Percentiles rank a stretch among this genome's conserved stretches.
Conservation (phyloP, 2,329 filamentous ascomycete species). For the Aspergillus tamarii region DNA sequence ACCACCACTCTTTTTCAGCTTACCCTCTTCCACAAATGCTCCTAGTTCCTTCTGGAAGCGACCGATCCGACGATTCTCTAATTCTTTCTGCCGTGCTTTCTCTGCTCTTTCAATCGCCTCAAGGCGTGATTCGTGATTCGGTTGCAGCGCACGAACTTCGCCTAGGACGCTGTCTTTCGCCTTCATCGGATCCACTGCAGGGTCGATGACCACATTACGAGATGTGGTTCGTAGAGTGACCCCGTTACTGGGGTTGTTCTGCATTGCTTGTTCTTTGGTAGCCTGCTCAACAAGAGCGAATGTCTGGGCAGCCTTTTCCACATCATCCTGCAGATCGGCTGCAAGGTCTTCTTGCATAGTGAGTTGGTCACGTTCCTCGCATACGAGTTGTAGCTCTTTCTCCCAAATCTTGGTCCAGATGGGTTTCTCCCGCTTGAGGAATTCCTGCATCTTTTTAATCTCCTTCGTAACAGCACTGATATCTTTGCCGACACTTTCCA, state of each 20-base stretch:
- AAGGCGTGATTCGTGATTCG: slow-evolving; percentile 89
- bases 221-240: slow-evolving; percentile 54
- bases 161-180: slow-evolving; percentile 91
- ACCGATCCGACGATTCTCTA: slow-evolving; percentile 72
- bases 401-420: slow-evolving; percentile 99
- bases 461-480: slow-evolving; percentile 80
- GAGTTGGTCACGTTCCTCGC: slow-evolving; percentile 90
- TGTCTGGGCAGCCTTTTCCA: slow-evolving; percentile 91
- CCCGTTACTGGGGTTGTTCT: slow-evolving; percentile 53
- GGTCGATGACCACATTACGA: slow-evolving; percentile 53
- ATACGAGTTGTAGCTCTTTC: slow-evolving; percentile 93
- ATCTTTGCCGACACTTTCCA: slow-evolving; percentile 87
- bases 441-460: slow-evolving; percentile 92
- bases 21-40: slow-evolving; percentile 84
- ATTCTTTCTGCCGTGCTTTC: slow-evolving; percentile 84
- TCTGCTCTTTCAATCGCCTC: slow-evolving; percentile 98
- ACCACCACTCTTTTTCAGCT: slow-evolving; percentile 92
- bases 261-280: slow-evolving; percentile 91
- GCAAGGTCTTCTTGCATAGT: slow-evolving; percentile 96
- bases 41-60: slow-evolving; percentile 85
- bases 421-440: slow-evolving; percentile 87
- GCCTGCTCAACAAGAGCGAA: slow-evolving; percentile 96
- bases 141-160: slow-evolving; percentile 89
- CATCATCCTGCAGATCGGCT: slow-evolving; percentile 87
- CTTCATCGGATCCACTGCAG: slow-evolving; percentile 69